Conservation (phyloP, 192 early-diverging fungal genomes). For the Geranomyces variabilis region DNA sequence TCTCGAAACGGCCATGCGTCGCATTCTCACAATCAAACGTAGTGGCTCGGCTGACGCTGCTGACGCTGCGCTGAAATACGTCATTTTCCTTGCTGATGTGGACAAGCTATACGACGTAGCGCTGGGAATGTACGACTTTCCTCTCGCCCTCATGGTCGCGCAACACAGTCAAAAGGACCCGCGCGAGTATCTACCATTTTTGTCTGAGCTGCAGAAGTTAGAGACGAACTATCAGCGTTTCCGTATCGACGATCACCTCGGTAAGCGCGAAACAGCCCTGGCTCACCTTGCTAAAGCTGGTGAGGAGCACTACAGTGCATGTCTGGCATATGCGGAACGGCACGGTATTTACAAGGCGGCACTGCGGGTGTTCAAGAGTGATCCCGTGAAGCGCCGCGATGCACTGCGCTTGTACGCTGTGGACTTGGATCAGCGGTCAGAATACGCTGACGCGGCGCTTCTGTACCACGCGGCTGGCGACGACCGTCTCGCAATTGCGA, state of each 20-base stretch:
- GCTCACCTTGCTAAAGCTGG: slow-evolving; percentile 55
- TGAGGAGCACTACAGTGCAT: slow-evolving; percentile 43
- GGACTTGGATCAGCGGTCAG: slow-evolving; percentile 52
- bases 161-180: slow-evolving; percentile 97
- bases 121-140: slow-evolving; percentile 92
- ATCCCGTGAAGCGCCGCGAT: slow-evolving; percentile 48
- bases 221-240: slow-evolving; percentile 79
- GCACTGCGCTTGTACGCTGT: slow-evolving; percentile 65
- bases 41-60: slow-evolving; percentile 62
- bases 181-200: slow-evolving; percentile 88
- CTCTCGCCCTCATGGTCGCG: slow-evolving; percentile 91
- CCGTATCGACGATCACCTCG: slow-evolving; percentile 86
- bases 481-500: slow-evolving; percentile 60
- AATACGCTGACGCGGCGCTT: slow-evolving; percentile 72
- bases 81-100: slow-evolving; percentile 89
- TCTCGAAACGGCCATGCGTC: slow-evolving; percentile 74
- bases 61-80: slow-evolving; percentile 86
- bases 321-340: slow-evolving; percentile 62
- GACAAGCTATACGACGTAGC: slow-evolving; percentile 89
- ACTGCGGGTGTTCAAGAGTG: slow-evolving; percentile 52
- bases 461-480: slow-evolving; percentile 62
- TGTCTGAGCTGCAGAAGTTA: slow-evolving; percentile 78
- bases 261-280: slow-evolving; percentile 69
- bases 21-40: slow-evolving; percentile 66
- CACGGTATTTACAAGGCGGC: slow-evolving; percentile 70